Percentiles rank a stretch among this genome's conserved stretches.
Conservation (phyloP, 495 filamentous ascomycete species). For the Penicillium verhagenii region DNA sequence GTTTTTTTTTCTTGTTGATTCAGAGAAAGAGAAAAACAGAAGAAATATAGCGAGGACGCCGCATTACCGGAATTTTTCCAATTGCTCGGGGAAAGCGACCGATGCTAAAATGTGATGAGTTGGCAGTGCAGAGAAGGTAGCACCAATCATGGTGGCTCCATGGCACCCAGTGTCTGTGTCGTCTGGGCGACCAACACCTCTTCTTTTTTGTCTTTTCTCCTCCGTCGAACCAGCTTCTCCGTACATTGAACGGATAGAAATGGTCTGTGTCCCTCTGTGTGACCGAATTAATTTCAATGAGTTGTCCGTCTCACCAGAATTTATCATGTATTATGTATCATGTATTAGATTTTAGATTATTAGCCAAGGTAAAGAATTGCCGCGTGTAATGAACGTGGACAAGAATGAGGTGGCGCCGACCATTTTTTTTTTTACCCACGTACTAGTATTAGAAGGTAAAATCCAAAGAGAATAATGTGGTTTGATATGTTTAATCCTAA, state of each 20-base stretch:
- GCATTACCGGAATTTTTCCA: not conserved
- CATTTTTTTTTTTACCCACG: too few relatives aligned
- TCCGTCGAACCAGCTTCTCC: slow-evolving; percentile 9
- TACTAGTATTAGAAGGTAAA: too few relatives aligned
- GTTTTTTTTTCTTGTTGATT: not conserved
- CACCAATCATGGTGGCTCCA: slow-evolving; percentile 24
- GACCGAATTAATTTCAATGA: not conserved
- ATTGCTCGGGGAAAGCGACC: not conserved
- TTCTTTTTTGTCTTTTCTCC: not conserved
- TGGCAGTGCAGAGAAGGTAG: slow-evolving; percentile 27
- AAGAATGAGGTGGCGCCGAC: not conserved
- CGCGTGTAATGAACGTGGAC: not conserved
- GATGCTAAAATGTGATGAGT: slow-evolving; percentile 8
- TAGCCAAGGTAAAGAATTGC: not conserved
- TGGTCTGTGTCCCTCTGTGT: not conserved
- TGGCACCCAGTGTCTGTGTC: slow-evolving; percentile 15
- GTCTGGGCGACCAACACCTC: slow-evolving; percentile 22
- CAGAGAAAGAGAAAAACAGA: not conserved
- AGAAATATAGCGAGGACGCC: not conserved
- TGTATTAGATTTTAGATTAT: too few relatives aligned
- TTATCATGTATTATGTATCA: too few relatives aligned
- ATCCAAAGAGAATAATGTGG: too few relatives aligned
- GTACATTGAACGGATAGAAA: not conserved
- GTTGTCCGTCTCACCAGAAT: not conserved
- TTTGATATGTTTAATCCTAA: too few relatives aligned